Evolutionary conservation across 1,284 basidiomycete genomes (phyloP).

Genomic region (Apiotrichum brassicae): DNA sequence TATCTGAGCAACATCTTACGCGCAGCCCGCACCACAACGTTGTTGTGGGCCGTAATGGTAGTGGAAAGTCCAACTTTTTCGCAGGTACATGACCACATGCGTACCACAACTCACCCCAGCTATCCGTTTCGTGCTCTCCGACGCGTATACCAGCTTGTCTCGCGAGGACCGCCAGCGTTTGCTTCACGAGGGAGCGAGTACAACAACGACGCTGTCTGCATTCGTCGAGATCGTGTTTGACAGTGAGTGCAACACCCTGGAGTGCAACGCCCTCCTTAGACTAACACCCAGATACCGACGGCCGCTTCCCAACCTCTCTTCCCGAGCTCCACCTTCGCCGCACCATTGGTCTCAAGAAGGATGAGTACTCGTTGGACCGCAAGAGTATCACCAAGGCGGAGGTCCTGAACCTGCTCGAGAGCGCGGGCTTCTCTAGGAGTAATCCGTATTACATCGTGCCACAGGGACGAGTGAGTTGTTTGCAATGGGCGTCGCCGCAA

Average conservation of each 20-base stretch:
- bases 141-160: slow-evolving; percentile 93
- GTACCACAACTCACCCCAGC: slow-evolving; percentile 50
- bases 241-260: slow-evolving; percentile 50
- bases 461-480: slow-evolving; percentile 78
- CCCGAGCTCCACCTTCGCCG: slow-evolving; percentile 78
- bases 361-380: slow-evolving; percentile 95
- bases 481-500: neutral
- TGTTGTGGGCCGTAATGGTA: slow-evolving; percentile 89
- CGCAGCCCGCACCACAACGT: slow-evolving; percentile 80
- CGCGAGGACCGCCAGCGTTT: slow-evolving; percentile 87
- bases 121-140: slow-evolving; percentile 93
- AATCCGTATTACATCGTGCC: slow-evolving; percentile 99
- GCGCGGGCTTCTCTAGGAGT: slow-evolving; percentile 91
- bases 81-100: slow-evolving; percentile 54
- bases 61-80: slow-evolving; percentile 96
- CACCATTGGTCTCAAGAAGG: slow-evolving; percentile 97
- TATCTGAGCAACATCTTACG: neutral
- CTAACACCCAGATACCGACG: slow-evolving; percentile 52
- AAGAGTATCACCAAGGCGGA: slow-evolving; percentile 89
- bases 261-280: neutral
- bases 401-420: slow-evolving; percentile 91
- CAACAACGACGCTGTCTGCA: slow-evolving; percentile 82
- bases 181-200: slow-evolving; percentile 85
- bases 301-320: slow-evolving; percentile 81
- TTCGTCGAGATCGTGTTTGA: slow-evolving; percentile 86